phyloP scores from a whole-genome alignment of 208 protist species.

The Acanthamoeba triangularis region DNA sequence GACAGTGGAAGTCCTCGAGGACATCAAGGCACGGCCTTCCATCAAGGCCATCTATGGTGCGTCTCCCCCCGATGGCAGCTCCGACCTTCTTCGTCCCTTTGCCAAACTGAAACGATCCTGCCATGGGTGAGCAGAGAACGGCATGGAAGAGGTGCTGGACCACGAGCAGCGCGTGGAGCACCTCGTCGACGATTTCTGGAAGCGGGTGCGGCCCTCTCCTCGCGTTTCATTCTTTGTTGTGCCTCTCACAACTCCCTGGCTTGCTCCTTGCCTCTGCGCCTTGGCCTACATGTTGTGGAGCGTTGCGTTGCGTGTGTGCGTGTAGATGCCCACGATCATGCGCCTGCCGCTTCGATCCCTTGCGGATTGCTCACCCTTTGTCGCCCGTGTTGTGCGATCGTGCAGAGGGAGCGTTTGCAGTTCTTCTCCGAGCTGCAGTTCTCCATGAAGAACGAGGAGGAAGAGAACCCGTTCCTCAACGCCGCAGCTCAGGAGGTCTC shows the following conservation, averaged over 20 bases:
- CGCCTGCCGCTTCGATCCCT: not conserved
- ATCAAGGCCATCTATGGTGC: constrained; percentile 71
- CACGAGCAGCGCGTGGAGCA: not conserved
- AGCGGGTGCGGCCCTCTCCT: not conserved
- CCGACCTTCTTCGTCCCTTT: not conserved
- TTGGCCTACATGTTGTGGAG: too few relatives aligned
- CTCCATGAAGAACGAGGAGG: constrained; percentile 74
- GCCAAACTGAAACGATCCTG: not conserved
- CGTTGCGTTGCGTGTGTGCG: not conserved
- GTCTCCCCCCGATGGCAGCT: too few relatives aligned
- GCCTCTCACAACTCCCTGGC: not conserved
- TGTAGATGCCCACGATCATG: not conserved
- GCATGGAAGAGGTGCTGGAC: constrained; percentile 65
- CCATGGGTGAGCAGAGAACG: constrained; percentile 43
- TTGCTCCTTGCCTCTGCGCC: too few relatives aligned
- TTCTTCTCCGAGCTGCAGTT: constrained; percentile 76
- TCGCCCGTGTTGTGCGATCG: not conserved
- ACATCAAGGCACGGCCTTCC: not conserved
- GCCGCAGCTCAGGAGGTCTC: not conserved
- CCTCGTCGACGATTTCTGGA: constrained; percentile 49
- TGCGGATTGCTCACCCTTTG: not conserved
- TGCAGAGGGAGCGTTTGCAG: constrained; percentile 46
- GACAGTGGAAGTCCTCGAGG: constrained; percentile 4
- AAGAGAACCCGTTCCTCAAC: constrained; percentile 74
- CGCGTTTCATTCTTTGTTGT: not conserved